These are phyloP conservation scores for Tanacetum coccineum DNA, from an alignment of 129 eudicot species.

Conservation along the genomic window DNA sequence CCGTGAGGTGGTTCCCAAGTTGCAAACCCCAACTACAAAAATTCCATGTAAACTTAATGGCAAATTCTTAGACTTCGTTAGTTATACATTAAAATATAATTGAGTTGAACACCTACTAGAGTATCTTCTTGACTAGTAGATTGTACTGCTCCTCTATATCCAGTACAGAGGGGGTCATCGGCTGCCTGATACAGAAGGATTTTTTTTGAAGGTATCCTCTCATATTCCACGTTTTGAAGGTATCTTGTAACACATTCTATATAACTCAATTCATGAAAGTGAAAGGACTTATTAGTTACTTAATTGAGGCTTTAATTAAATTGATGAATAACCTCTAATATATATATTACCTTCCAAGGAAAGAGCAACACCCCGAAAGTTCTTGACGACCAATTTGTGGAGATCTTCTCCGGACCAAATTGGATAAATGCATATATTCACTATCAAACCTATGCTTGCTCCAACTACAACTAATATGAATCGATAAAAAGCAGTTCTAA, in stretches of 20 bases:
- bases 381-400: conserved; percentile 82
- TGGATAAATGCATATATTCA: conserved; percentile 71
- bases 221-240: conserved; percentile 58
- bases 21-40: conserved; percentile 65
- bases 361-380: conserved; percentile 76
- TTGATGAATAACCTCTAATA: too few relatives aligned
- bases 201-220: conserved; percentile 73
- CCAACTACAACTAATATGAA: conserved; percentile 71
- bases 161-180: conserved; percentile 75
- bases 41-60: neutral
- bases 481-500: conserved; percentile 57
- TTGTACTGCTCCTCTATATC: conserved; percentile 72
- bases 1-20: conserved; percentile 97
- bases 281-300: neutral
- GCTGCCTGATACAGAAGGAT: conserved; percentile 73
- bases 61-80: neutral
- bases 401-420: conserved; percentile 93
- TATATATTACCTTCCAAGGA: conserved; percentile 70
- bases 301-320: neutral
- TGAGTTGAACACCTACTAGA: conserved; percentile 37
- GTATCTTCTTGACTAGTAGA: conserved; percentile 83
- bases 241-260: conserved; percentile 68
- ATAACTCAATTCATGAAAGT: neutral
- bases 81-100: neutral
- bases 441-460: conserved; percentile 51